Evolutionary conservation across 164 flowering plant genomes (phyloP).

Genomic region (Tinospora cordifolia): DNA sequence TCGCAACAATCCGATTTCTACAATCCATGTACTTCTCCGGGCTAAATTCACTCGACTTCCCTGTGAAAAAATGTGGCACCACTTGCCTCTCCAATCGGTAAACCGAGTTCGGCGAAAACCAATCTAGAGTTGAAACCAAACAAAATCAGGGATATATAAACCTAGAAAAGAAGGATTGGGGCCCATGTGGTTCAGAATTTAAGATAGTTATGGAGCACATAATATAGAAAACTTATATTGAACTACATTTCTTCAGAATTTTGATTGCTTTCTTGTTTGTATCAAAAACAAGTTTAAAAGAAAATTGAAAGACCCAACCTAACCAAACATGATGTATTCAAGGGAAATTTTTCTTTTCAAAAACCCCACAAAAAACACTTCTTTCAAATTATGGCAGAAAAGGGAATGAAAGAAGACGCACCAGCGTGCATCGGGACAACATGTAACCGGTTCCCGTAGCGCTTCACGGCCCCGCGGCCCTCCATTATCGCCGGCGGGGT

Average conservation of each 20-base stretch:
- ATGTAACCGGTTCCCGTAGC: slow-evolving; percentile 44
- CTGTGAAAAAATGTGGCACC: slow-evolving; percentile 90
- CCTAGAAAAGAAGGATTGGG: neutral
- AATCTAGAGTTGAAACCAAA: slow-evolving; percentile 46
- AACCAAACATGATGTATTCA: no score
- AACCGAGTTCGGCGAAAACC: slow-evolving; percentile 80
- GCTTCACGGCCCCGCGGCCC: slow-evolving; percentile 68
- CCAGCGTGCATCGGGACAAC: slow-evolving; percentile 92
- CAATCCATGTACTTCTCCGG: slow-evolving; percentile 86
- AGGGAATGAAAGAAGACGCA: slow-evolving; percentile 9
- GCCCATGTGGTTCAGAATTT: no score
- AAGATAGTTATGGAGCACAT: no score
- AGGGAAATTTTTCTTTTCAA: no score
- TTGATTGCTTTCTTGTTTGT: no score
- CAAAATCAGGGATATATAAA: neutral
- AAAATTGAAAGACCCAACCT: no score
- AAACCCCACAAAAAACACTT: no score
- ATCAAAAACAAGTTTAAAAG: no score
- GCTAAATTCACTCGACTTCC: slow-evolving; percentile 62
- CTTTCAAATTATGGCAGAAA: neutral
- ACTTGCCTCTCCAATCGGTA: slow-evolving; percentile 88
- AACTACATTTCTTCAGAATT: no score
- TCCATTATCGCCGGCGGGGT: slow-evolving; percentile 68
- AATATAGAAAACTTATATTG: no score
- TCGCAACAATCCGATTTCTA: slow-evolving; percentile 72